Evolutionary conservation across 2,329 filamentous ascomycete species (phyloP), one percentile per base, ranked within the genome.

Genomic region (Cordyceps sp.): DNA sequence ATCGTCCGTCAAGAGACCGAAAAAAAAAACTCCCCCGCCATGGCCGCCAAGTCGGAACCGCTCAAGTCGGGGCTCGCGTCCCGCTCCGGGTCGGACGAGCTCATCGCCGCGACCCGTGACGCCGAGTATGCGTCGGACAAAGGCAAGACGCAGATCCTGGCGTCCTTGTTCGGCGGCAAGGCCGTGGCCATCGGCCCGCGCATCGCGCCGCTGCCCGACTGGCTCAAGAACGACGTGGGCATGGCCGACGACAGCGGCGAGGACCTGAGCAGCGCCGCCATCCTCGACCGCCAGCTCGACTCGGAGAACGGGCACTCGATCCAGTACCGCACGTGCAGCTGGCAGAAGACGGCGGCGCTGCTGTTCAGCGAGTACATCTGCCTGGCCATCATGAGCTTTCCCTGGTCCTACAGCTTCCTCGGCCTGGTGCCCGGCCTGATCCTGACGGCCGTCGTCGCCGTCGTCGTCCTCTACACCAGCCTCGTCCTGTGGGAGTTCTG

Each of bases 311-410:
- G 73, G 32, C 76, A 80, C 53, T 73, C 75, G 10, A 93, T 94
- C 54, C 77, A 93, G 58, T 94, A 94, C 52, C 69, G 86, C 37
- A 93, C 85, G 25, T 94, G 86, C 58, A 86, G 78, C 42, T 94
- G 86, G 86, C 78, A 82, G 48, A 93, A 93, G 78, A 93, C 86
- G 33, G 84, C 86, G 1, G 84, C 78, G 2, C 54, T 93, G 43
- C 72, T 94, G 32, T 93, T 94, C 57, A 90, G 83, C 31, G 86
- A 94, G 61, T 94, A 94, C 53, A 94, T 94, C 37, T 93, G 84
- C 52, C 59, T 94, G 55, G 51, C 71, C 36, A 93, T 93, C 49
- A 93, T 94, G 85, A 92, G 82, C 31, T 94, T 94, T 44, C 86
- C 86, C 0, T 93, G 81, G 68, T 93, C 84, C 0, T 94, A 94